Evolutionary conservation across 768 basidiomycete genomes (phyloP), one percentile per base, ranked within the genome.

Genomic region (Hemileccinum impolitum): DNA sequence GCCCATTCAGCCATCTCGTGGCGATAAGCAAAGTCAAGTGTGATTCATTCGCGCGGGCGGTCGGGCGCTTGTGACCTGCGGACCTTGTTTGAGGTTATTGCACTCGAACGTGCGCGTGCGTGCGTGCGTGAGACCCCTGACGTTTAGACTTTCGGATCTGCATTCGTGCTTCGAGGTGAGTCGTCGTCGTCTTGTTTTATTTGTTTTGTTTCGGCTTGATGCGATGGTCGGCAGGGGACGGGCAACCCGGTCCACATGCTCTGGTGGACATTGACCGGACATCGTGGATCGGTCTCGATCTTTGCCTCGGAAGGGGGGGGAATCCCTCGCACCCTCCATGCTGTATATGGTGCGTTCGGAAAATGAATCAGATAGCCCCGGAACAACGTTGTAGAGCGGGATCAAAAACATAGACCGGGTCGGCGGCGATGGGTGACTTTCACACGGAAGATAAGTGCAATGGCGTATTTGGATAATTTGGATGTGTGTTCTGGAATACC

Each of bases 201-300:
- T 30, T 12, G 9, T 30, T 12, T 11, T 15, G 5, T 30, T 30
- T 6, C n/a, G n/a, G 31, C 35, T 35, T 17, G 32, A 41, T 31
- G 14, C 26, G 43, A 46, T 9, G 37, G 12, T 53, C 59, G 57
- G 59, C 38, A 48, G 59, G 46, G 53, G 37, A 63, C 59, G 59
- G 59, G 43, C 60, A 61, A 39, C 30, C 19, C 31, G 53, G 35
- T 55, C 38, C 59, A 62, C 53, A 56, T 60, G 59, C 39, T 42
- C 34, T 21, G 4, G 19, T 25, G 35, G 40, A 46, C 28, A 28
- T 40, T 8, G 17, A 36, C 28, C 10, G 35, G 35, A n/a, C n/a
- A 17, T 18, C 35, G 35, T 11, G 35, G 12, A 1, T 36, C 35
- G 35, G 35, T 30, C 23, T 23, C 4, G 28, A 30, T 23, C 23